phyloP scores from a whole-genome alignment of 2,329 filamentous ascomycete genomes.

The Colletotrichum sp. region DNA sequence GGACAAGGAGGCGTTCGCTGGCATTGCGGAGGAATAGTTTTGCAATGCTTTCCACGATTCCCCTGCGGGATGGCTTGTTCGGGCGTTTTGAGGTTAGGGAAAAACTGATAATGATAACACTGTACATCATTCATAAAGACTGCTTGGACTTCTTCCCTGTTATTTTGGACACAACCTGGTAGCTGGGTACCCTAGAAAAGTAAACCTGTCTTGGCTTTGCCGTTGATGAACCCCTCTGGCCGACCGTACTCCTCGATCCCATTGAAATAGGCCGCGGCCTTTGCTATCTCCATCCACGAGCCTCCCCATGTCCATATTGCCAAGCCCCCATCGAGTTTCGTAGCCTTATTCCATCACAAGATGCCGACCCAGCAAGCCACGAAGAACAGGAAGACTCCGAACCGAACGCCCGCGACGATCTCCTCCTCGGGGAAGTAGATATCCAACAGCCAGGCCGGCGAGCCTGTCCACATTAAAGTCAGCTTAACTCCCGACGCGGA shows the following conservation, averaged over 20 bases:
- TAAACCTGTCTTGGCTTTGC: background rate
- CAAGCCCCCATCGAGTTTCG: background rate
- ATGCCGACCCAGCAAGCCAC: background rate
- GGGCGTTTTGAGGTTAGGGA: slow-evolving; percentile 18
- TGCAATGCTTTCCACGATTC: background rate
- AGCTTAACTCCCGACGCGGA: background rate
- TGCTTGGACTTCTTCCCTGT: background rate
- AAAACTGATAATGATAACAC: slow-evolving; percentile 15
- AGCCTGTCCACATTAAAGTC: background rate
- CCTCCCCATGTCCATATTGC: no score
- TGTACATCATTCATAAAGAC: slow-evolving; percentile 2
- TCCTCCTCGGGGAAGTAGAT: background rate
- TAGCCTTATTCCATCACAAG: background rate
- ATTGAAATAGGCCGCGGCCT: background rate
- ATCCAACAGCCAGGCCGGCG: background rate
- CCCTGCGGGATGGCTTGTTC: background rate
- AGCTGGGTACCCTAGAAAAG: background rate
- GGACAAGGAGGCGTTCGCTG: slow-evolving; percentile 10
- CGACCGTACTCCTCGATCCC: background rate
- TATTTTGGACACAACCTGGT: background rate
- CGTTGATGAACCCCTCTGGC: background rate
- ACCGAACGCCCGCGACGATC: background rate
- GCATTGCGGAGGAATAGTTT: slow-evolving; percentile 16
- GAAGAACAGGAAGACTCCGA: background rate
- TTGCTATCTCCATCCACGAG: background rate